These are phyloP conservation scores for Sporisorium iseilematis-ciliati DNA, from an alignment of 1,284 basidiomycete genomes.

Conservation along the genomic window DNA sequence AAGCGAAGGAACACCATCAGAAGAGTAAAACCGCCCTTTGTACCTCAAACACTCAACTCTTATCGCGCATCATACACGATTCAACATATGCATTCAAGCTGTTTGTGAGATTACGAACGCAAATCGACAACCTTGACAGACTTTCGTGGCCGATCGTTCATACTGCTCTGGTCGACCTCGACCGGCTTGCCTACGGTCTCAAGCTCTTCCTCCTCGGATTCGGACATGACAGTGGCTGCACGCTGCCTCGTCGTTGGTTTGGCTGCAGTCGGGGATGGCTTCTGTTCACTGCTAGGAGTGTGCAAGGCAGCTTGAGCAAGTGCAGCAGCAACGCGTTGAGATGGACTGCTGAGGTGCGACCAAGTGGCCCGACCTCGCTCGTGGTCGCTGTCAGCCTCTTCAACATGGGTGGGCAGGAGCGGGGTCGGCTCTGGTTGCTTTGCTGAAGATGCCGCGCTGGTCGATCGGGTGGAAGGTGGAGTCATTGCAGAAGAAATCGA, in stretches of 20 bases:
- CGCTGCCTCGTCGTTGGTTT: conserved; percentile 14
- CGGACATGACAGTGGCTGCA: conserved; percentile 46
- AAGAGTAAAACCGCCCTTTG: conserved; percentile 18
- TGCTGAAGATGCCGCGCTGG: neutral
- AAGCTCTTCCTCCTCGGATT: conserved; percentile 43
- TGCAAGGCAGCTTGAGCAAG: conserved; percentile 18
- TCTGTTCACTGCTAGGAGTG: neutral
- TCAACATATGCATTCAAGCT: neutral
- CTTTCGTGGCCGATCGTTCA: conserved; percentile 34
- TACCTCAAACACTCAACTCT: neutral
- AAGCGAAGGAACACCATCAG: conserved; percentile 53
- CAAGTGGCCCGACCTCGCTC: neutral
- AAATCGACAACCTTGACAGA: conserved; percentile 39
- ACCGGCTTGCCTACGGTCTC: conserved; percentile 31
- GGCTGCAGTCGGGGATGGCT: neutral
- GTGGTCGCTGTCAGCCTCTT: conserved; percentile 35
- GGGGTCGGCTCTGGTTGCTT: neutral
- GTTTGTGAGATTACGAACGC: conserved; percentile 1
- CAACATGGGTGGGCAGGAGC: conserved; percentile 16
- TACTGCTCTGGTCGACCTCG: conserved; percentile 7
- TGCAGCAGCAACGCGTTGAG: conserved; percentile 32
- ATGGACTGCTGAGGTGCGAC: conserved; percentile 5
- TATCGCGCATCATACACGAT: conserved; percentile 7
- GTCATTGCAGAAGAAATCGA: neutral
- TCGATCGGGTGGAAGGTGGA: neutral